These are phyloP conservation scores for Heliosperma pusillum DNA, from an alignment of 148 eudicot genomes.

Conservation along the genomic window DNA sequence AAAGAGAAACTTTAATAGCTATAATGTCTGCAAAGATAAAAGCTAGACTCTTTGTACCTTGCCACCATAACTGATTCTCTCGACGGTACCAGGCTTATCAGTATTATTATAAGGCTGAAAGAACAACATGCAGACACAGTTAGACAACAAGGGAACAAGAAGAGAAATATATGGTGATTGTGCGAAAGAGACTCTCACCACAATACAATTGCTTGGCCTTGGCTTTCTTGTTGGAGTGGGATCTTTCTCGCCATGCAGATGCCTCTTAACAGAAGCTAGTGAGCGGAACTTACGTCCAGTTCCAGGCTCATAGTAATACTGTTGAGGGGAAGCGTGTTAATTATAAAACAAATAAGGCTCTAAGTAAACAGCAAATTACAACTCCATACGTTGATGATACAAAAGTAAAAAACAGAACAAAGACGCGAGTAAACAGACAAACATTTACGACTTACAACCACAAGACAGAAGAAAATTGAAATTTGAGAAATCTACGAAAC, in stretches of 20 bases:
- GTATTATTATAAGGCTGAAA: slow-evolving; percentile 25
- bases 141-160: not conserved
- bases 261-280: slow-evolving; percentile 43
- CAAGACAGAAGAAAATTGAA: not conserved
- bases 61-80: slow-evolving; percentile 32
- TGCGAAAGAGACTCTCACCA: slow-evolving; percentile 21
- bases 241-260: slow-evolving; percentile 51
- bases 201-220: slow-evolving; percentile 16
- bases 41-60: slow-evolving; percentile 29
- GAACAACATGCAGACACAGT: slow-evolving; percentile 7
- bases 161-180: not conserved
- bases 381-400: no score
- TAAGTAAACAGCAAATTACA: no score
- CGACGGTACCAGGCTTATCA: slow-evolving; percentile 8
- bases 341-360: no score
- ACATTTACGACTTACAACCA: not conserved
- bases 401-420: not conserved
- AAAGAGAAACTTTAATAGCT: not conserved
- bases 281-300: slow-evolving; percentile 74
- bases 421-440: not conserved
- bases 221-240: slow-evolving; percentile 27
- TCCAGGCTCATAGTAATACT: slow-evolving; percentile 89
- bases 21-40: not conserved
- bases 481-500: not conserved
- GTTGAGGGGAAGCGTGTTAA: slow-evolving; percentile 11